Evolutionary conservation across 2,329 filamentous ascomycete genomes (phyloP).

Genomic region (Talaromyces sp.): DNA sequence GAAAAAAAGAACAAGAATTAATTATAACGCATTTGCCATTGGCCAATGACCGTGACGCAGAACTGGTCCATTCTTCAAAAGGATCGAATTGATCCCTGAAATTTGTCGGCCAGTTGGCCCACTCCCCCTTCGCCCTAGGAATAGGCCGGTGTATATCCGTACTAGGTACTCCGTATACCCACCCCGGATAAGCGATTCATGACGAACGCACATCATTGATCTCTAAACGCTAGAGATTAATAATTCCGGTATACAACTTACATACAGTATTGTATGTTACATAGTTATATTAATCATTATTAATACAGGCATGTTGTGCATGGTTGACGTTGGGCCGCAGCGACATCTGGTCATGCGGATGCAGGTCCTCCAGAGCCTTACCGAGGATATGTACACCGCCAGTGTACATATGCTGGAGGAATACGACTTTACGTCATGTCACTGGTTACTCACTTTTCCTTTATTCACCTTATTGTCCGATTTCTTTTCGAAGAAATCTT

Average conservation of each 20-base stretch:
- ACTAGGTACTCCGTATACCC: neutral
- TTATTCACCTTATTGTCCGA: neutral
- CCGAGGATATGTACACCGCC: neutral
- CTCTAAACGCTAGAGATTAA: neutral
- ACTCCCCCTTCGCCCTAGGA: neutral
- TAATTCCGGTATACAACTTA: neutral
- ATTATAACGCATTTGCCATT: neutral
- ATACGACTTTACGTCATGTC: neutral
- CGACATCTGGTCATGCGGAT: constrained; percentile 12
- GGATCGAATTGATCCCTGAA: neutral
- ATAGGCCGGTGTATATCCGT: neutral
- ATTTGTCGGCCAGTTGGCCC: neutral
- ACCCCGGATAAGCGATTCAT: neutral
- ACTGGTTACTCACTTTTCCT: neutral
- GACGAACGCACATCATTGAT: neutral
- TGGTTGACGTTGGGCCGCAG: constrained; percentile 10
- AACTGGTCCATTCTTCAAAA: neutral
- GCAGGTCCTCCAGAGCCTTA: neutral
- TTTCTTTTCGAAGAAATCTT: neutral
- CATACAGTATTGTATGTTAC: neutral
- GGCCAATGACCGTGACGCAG: neutral
- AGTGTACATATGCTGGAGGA: neutral
- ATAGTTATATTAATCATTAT: neutral
- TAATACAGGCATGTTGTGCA: neutral
- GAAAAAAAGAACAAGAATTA: neutral